Percentiles rank a stretch among this genome's conserved stretches.
Evolutionary conservation across 164 flowering plant species (phyloP).

Genomic region (Annona cherimola): DNA sequence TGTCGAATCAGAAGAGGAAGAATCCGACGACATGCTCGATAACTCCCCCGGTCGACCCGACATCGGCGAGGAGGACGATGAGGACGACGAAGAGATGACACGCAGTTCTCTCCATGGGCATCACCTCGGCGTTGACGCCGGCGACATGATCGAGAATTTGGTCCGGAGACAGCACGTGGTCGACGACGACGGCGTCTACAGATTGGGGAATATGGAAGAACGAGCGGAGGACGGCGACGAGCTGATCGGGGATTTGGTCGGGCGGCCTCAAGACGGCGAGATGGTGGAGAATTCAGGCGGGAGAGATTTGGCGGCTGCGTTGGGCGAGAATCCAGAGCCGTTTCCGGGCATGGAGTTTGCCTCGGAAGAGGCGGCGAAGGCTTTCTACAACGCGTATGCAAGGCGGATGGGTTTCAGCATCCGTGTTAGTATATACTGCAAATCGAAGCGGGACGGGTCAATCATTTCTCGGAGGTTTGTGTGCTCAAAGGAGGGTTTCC

Average conservation of each 20-base stretch:
- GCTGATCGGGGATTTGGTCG: background rate
- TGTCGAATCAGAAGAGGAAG: background rate
- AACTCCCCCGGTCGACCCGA: background rate
- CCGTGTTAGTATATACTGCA: conserved; percentile 6
- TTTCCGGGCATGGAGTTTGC: conserved; percentile 6
- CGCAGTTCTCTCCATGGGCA: background rate
- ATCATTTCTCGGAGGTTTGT: conserved; percentile 8
- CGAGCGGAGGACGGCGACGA: background rate
- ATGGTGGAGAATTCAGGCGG: conserved; percentile 11
- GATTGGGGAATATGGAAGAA: background rate
- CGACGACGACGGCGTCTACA: background rate
- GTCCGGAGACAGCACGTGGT: background rate
- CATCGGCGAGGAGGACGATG: background rate
- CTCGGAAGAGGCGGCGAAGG: conserved; percentile 13
- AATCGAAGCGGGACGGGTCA: conserved; percentile 8
- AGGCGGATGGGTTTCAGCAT: conserved; percentile 12
- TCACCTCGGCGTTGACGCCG: background rate
- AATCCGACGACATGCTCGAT: conserved; percentile 3
- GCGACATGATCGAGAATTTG: conserved; percentile 4
- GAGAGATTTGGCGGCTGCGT: background rate
- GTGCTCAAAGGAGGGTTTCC: conserved; percentile 15
- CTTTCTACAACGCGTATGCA: conserved; percentile 12
- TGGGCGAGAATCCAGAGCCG: conserved; percentile 1
- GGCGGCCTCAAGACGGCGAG: conserved; percentile 1
- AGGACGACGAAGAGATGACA: conserved; percentile 1